Evolutionary conservation across 306 rosid genomes (phyloP).

Genomic region (Cucurbita maxima): DNA sequence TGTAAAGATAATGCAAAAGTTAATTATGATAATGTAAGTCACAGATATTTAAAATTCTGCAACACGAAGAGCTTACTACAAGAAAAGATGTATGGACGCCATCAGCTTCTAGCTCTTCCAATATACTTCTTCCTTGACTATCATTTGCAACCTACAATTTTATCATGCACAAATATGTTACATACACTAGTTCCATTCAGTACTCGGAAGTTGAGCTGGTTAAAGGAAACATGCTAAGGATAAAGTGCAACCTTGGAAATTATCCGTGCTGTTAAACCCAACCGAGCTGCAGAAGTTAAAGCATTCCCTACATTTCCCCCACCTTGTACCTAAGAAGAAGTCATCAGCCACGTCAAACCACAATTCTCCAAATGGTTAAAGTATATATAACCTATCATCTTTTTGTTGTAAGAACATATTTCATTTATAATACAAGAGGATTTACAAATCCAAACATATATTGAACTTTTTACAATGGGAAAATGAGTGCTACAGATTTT

Average conservation of each 20-base stretch:
- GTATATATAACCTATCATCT: background rate
- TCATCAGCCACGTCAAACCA: background rate
- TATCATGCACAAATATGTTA: background rate
- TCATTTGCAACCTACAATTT: slow-evolving; percentile 61
- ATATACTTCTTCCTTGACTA: slow-evolving; percentile 57
- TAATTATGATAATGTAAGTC: background rate
- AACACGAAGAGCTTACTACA: slow-evolving; percentile 32
- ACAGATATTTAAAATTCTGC: slow-evolving; percentile 1
- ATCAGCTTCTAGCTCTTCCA: slow-evolving; percentile 60
- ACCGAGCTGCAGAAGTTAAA: slow-evolving; percentile 67
- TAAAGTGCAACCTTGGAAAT: slow-evolving; percentile 52
- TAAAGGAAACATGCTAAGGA: background rate
- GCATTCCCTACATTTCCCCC: slow-evolving; percentile 86
- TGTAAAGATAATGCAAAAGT: background rate
- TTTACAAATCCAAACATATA: background rate
- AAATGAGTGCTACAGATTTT: background rate
- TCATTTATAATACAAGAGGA: background rate
- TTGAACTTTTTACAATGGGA: background rate
- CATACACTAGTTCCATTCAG: background rate
- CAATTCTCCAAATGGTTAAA: background rate
- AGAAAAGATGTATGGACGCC: slow-evolving; percentile 73
- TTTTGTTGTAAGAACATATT: background rate
- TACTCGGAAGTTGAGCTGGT: background rate
- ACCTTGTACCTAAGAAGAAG: slow-evolving; percentile 59
- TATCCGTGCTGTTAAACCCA: slow-evolving; percentile 66